Conservation (phyloP, 2,329 filamentous ascomycete genomes). For the Magnaporthiopsis rhizophila region DNA sequence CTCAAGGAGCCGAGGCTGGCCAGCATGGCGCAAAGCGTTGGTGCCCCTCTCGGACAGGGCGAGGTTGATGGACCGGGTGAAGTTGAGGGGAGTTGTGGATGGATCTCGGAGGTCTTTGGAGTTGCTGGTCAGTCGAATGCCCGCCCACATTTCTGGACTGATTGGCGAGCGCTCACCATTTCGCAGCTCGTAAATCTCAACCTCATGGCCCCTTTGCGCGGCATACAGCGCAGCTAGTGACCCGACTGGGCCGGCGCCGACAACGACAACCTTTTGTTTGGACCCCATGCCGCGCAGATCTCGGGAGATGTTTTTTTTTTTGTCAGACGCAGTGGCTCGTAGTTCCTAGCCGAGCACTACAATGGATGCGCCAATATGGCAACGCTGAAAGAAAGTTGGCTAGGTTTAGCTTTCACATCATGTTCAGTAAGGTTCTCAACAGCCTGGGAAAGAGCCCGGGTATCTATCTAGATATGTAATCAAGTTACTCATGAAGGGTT, state of each 20-base stretch:
- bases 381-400: no score
- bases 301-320: neutral
- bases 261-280: constrained; percentile 65
- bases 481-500: neutral
- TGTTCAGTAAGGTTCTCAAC: neutral
- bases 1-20: constrained; percentile 59
- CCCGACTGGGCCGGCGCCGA: constrained; percentile 90
- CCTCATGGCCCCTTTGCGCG: constrained; percentile 76
- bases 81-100: constrained; percentile 78
- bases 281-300: constrained; percentile 21
- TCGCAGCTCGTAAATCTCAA: constrained; percentile 90
- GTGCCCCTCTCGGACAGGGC: constrained; percentile 91
- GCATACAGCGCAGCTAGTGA: constrained; percentile 89
- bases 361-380: no score
- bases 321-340: neutral
- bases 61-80: constrained; percentile 97
- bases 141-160: no score
- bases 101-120: constrained; percentile 74
- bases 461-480: neutral
- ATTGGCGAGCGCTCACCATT: constrained; percentile 51
- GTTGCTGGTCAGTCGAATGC: neutral
- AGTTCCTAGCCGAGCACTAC: neutral
- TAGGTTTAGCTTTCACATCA: no score
- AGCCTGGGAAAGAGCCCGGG: no score
- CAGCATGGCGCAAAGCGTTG: constrained; percentile 70